Evolutionary conservation across 1,284 basidiomycete genomes (phyloP).

Genomic region (Dichomitus squalens): DNA sequence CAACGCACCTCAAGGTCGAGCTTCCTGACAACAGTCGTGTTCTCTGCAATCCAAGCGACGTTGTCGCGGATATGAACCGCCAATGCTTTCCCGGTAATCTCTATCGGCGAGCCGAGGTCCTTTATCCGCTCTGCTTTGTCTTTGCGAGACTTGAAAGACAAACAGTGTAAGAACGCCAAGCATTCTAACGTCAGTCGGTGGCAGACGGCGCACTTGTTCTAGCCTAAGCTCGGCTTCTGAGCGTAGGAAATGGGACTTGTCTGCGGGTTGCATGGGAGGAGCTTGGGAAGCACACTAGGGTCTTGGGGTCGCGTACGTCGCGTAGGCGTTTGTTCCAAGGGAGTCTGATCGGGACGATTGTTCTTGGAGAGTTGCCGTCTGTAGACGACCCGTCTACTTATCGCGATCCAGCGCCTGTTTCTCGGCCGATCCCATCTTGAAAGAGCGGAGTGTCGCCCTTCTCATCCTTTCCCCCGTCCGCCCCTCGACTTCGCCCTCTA

Average conservation of each 20-base stretch:
- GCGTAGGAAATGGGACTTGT: constrained; percentile 53
- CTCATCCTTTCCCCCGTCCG: neutral
- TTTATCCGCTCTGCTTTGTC: constrained; percentile 75
- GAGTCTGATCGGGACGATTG: constrained; percentile 8
- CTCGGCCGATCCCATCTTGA: neutral
- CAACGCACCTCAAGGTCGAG: constrained; percentile 71
- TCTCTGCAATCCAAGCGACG: constrained; percentile 85
- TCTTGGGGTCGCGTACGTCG: neutral
- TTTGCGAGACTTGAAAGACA: constrained; percentile 55
- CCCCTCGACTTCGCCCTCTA: neutral
- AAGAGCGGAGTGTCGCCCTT: neutral
- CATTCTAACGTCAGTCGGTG: neutral
- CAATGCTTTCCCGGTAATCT: constrained; percentile 75
- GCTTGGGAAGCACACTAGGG: neutral
- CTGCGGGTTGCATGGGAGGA: constrained; percentile 27
- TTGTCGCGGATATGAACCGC: constrained; percentile 65
- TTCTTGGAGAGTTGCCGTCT: constrained; percentile 4
- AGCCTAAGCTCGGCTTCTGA: constrained; percentile 76
- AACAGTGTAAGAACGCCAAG: neutral
- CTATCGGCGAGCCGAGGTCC: constrained; percentile 75
- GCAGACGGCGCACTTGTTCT: constrained; percentile 53
- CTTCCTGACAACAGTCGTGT: constrained; percentile 72
- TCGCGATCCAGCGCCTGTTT: constrained; percentile 5
- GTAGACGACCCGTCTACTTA: neutral
- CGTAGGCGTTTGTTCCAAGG: constrained; percentile 4